Base-by-base conservation (phyloP, 352 stramenopile genomes). In the Globisporangium canariense region DNA sequence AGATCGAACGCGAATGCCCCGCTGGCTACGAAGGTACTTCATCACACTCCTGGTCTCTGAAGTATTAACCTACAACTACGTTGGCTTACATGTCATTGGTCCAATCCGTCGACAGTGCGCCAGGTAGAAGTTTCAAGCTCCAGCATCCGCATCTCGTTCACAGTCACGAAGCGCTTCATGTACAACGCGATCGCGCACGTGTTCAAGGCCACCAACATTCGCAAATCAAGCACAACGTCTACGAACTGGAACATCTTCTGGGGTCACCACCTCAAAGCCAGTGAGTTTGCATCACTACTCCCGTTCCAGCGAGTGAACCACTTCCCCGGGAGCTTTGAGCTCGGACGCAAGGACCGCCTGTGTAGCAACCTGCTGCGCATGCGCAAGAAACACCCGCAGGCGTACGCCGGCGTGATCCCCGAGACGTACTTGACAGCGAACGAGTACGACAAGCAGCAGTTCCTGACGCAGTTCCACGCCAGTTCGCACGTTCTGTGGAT, bases 251-350 rank as follows among this genome's bases (percentile, higher is more conserved):
- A 88, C 56, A 66, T 91, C 20, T 91, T 88, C 38, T 93, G 84
- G 84, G 83, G 84, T 1, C 76, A 88, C 8, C 84, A 90, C 55
- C 51, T 93, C 2, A 89, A 86, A 22, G 32, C 73, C 1, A 62
- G 66, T 38, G 69, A 88, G 32, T 81, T 78, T 46, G 55, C 66
- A 0, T 57, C 75, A 4, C 61, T 93, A 3, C 28, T 81, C 3
- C 69, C 80, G 11, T 80, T 86, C 57, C 84, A 93, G 41, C 67
- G 65, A 8, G 80, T 90, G 9, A 92, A 94, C 38, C 85, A 92
- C 50, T 92, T 92, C 41, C 81, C 85, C 16, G 85, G 78, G 2
- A 94, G 82, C 65, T 88, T 91, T 49, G 83, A 91, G 16, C 68
- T 94, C 25, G 83, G 83, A 3, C 85, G 83, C n/a, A 94, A 94